A percentile compares a stretch with the other conserved stretches of the same genome.
Conservation (phyloP, 495 filamentous ascomycete species). For the Paragyromitra xinjiangensis region DNA sequence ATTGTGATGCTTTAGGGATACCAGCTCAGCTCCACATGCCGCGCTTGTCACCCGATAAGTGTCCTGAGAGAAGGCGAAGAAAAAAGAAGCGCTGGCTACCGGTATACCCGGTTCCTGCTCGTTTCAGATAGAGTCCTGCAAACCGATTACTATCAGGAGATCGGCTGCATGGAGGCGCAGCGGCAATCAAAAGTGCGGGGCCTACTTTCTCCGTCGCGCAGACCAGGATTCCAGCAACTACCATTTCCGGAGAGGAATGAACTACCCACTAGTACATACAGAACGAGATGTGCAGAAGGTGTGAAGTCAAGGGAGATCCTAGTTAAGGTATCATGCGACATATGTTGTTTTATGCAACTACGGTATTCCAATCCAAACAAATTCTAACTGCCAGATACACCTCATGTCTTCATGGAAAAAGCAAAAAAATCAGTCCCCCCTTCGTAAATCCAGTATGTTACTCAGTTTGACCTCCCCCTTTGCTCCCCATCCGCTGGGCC, state of each 20-base stretch:
- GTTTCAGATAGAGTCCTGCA: background rate
- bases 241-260: background rate
- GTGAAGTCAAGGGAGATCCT: background rate
- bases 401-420: background rate
- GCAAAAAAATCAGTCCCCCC: background rate
- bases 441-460: background rate
- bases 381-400: background rate
- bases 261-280: background rate
- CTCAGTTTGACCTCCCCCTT: background rate
- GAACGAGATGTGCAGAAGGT: background rate
- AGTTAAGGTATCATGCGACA: background rate
- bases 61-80: background rate
- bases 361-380: background rate
- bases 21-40: background rate
- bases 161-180: background rate
- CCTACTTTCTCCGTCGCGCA: background rate
- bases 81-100: background rate
- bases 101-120: background rate
- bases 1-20: background rate
- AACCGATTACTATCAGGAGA: background rate
- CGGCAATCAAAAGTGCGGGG: constrained; percentile 4
- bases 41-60: background rate
- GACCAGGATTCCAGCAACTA: background rate
- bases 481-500: background rate
- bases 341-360: background rate